Evolutionary conservation across 2,329 filamentous ascomycete genomes (phyloP), one percentile per base, ranked within the genome.

Genomic region (Xylaria sp.): DNA sequence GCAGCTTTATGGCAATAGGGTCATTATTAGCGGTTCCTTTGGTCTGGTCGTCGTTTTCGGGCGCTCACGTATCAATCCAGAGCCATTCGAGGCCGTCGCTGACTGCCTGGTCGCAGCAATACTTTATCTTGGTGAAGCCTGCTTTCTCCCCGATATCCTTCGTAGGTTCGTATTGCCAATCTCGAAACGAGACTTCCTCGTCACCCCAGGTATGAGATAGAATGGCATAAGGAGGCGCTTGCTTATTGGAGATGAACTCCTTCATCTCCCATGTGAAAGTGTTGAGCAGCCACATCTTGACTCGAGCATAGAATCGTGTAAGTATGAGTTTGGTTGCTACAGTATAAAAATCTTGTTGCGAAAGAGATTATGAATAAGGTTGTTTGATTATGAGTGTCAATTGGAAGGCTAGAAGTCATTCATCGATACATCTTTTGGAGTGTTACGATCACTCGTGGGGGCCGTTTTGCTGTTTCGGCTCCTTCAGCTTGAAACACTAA

Each of bases 181-280:
- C 65, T 36, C 41, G 25, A 31, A 68, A 65, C 3, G 62, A 59
- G 2, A 70, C 61, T 65, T 70, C 68, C n/a, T 65, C 65, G 0
- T 62, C 51, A 12, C 68, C 61, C 68, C 68, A 70, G 7, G 68
- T 70, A 39, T 70, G 68, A 8, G 68, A 70, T 10, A 70, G 54
- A 4, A 68, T 65, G 13, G 62, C 68, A 18, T 70, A 70, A 3
- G 61, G 61, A 2, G 68, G 65, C 2, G 60, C 56, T 46, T 70
- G 64, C 25, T 67, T 63, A 13, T 64, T 18, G 12, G 67, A 67
- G 33, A 67, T 70, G 41, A 70, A 64, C 3, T 64, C 64, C 15
- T 56, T 52, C 52, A 70, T 5, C 51, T 67, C 64, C 56, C 31
- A 43, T 1, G 58, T 64, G 20, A 13, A n/a, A 23, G 55, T 15